Base-by-base conservation (phyloP, 192 early-diverging fungal species). In the Cladochytrium replicatum region DNA sequence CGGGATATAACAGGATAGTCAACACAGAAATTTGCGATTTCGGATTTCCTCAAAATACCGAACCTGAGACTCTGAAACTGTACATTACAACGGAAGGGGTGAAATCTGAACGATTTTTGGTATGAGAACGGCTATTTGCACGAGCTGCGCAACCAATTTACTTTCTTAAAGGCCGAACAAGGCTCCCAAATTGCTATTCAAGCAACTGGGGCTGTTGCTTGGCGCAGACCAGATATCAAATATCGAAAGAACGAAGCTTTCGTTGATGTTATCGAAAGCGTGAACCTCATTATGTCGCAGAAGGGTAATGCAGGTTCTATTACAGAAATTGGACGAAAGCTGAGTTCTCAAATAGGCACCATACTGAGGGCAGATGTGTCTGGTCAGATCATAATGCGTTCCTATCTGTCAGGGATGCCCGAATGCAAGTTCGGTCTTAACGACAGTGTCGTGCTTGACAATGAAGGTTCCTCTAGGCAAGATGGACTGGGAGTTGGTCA, bases 221-320 rank as follows among this genome's bases (percentile, higher is more conserved):
- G 92, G 92, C 71, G 95, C 43, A 61, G 89, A 41, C 82, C 86
- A 25, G 95, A 93, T 55, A 92, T 98, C 52, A 84, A 78, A 57
- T 94, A 98, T 68, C 77, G 91, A 51, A 97, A 97, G 68, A 98
- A 98, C 62, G 95, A 98, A 60, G 92, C 88, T 1, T 99, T 99
- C 62, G 75, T 98, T 17, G 95, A 98, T 72, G 93, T 98, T n/a
- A 89, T 98, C 41, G 95, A 98, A 63, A 85, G 83, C 29, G 91
- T 98, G 32, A 98, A 98, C 55, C 52, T 97, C 32, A 68, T 98
- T 41, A 72, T 97, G 62, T 87, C 82, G 43, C 75, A 75, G n/a
- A 86, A 85, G 64, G 83, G 87, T 45, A 44, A 2, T 29, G 1
- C 11, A 47, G 25, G 9, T 48, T 55, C 32, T 19, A 6, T 44